These are phyloP conservation scores for Colletotrichum sp. DNA, from an alignment of 2,329 filamentous ascomycete genomes.

Conservation along the genomic window DNA sequence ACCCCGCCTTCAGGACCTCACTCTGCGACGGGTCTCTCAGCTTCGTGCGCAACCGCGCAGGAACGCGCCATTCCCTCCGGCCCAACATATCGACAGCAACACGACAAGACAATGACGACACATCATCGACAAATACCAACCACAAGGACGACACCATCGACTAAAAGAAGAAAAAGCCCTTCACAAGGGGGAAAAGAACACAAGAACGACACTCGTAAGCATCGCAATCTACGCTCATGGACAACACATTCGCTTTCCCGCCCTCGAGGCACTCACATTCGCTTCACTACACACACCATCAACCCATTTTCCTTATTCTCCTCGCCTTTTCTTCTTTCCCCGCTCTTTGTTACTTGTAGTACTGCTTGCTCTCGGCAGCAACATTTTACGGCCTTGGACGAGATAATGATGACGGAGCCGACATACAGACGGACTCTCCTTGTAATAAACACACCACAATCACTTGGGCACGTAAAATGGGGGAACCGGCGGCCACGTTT, in stretches of 20 bases:
- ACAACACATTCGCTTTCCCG: neutral
- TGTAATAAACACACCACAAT: neutral
- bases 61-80: neutral
- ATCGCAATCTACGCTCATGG: neutral
- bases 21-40: neutral
- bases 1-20: neutral
- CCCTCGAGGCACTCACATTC: slow-evolving; percentile 4
- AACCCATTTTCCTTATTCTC: neutral
- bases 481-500: neutral
- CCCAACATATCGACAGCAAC: neutral
- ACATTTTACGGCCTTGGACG: slow-evolving; percentile 8
- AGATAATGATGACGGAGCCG: slow-evolving; percentile 13
- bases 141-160: neutral
- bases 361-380: neutral
- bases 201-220: neutral
- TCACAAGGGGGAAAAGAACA: neutral
- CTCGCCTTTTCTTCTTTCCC: neutral
- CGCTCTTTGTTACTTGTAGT: neutral
- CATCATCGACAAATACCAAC: neutral
- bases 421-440: neutral
- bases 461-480: neutral
- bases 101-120: neutral
- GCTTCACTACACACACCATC: neutral
- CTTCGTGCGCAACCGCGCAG: neutral
- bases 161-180: neutral